These are phyloP conservation scores for Protomyces macrosporus DNA, from an alignment of 1,139 yeast genomes.

Conservation along the genomic window DNA sequence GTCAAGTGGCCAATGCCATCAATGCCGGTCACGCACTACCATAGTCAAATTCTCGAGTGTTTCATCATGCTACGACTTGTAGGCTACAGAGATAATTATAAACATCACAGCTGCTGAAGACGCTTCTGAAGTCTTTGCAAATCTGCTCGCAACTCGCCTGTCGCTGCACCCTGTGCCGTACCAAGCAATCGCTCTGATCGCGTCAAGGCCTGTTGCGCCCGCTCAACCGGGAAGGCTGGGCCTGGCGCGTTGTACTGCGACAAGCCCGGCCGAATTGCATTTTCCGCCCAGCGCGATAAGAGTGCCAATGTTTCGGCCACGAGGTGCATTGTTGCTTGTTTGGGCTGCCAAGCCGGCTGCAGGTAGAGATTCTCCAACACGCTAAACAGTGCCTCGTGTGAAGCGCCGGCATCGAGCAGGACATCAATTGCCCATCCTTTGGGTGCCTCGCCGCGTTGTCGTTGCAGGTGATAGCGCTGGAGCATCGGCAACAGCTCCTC, in stretches of 20 bases:
- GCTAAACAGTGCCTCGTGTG: slow-evolving; percentile 64
- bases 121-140: background rate
- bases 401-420: slow-evolving; percentile 69
- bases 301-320: slow-evolving; percentile 17
- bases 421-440: slow-evolving; percentile 60
- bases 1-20: slow-evolving; percentile 26
- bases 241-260: background rate
- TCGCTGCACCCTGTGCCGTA: background rate
- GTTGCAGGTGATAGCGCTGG: slow-evolving; percentile 41
- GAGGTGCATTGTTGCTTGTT: slow-evolving; percentile 24
- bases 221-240: background rate
- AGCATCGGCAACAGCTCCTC: slow-evolving; percentile 60
- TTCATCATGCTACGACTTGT: background rate
- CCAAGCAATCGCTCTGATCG: background rate
- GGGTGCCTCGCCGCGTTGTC: slow-evolving; percentile 43
- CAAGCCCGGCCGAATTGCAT: slow-evolving; percentile 4
- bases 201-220: background rate
- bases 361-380: slow-evolving; percentile 59
- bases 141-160: background rate
- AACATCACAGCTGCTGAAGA: background rate
- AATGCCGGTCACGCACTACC: slow-evolving; percentile 22
- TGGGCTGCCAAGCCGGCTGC: slow-evolving; percentile 34
- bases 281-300: slow-evolving; percentile 6
- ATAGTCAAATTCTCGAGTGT: background rate
- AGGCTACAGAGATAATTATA: background rate